Evolutionary conservation across 257 asterid species (phyloP).

Genomic region (Solanum gandarillasii): DNA sequence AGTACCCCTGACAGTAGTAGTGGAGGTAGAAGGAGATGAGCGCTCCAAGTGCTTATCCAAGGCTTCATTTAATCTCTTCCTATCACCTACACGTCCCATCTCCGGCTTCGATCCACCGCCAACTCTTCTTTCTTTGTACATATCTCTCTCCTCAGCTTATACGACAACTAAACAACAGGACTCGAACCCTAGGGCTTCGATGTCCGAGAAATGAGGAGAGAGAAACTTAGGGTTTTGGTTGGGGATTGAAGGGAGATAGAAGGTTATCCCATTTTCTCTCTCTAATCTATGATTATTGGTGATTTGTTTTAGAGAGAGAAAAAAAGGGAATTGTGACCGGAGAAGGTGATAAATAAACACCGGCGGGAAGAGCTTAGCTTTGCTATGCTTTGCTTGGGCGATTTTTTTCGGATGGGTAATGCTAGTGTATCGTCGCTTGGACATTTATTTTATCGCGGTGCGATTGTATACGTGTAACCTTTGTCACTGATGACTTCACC

Average conservation of each 20-base stretch:
- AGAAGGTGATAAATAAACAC: neutral
- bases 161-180: neutral
- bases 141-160: slow-evolving; percentile 9
- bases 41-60: slow-evolving; percentile 37
- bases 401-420: neutral
- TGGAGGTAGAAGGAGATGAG: slow-evolving; percentile 26
- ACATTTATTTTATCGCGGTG: neutral
- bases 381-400: neutral
- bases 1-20: slow-evolving; percentile 12
- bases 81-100: slow-evolving; percentile 32
- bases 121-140: slow-evolving; percentile 25
- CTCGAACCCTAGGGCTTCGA: neutral
- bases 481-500: neutral
- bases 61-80: slow-evolving; percentile 40
- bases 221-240: neutral
- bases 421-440: neutral
- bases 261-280: neutral
- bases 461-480: neutral
- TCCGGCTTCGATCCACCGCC: slow-evolving; percentile 37
- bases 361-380: neutral
- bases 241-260: neutral
- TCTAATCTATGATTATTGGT: neutral
- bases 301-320: neutral
- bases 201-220: neutral
- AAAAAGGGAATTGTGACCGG: neutral